phyloP scores from a whole-genome alignment of 306 rosid species.

The Dicorynia guianensis region DNA sequence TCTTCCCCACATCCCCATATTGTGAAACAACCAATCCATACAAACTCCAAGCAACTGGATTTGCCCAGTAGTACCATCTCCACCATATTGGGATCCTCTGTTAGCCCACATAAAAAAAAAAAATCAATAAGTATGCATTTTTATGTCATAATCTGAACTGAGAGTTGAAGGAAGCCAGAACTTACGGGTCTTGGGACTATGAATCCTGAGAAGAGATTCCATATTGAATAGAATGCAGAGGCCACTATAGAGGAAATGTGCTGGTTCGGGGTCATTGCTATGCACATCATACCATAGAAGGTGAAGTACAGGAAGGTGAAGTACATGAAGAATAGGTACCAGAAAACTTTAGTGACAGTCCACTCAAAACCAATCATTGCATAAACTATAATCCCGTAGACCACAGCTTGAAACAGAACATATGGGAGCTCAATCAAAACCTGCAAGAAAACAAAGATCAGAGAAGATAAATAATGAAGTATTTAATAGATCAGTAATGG shows the following conservation, averaged over 20 bases:
- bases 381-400: conserved; percentile 50
- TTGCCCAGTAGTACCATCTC: conserved; percentile 43
- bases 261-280: conserved; percentile 54
- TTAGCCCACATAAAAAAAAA: not conserved
- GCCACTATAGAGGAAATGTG: conserved; percentile 36
- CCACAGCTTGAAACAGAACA: conserved; percentile 45
- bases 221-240: conserved; percentile 37
- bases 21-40: conserved; percentile 59
- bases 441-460: conserved; percentile 32
- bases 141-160: not conserved
- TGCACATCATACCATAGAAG: conserved; percentile 64
- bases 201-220: conserved; percentile 60
- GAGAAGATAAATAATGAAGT: not conserved
- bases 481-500: too few relatives aligned
- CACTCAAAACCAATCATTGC: conserved; percentile 63
- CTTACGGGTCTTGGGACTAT: conserved; percentile 56
- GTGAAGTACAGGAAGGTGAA: conserved; percentile 56
- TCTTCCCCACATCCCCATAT: conserved; percentile 46
- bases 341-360: conserved; percentile 41
- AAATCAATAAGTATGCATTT: not conserved
- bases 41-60: conserved; percentile 58
- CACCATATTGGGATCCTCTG: conserved; percentile 62
- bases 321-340: conserved; percentile 59
- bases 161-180: not conserved
- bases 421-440: conserved; percentile 56